phyloP scores from a whole-genome alignment of 139 green algal species.

The Pleodorina starrii region DNA sequence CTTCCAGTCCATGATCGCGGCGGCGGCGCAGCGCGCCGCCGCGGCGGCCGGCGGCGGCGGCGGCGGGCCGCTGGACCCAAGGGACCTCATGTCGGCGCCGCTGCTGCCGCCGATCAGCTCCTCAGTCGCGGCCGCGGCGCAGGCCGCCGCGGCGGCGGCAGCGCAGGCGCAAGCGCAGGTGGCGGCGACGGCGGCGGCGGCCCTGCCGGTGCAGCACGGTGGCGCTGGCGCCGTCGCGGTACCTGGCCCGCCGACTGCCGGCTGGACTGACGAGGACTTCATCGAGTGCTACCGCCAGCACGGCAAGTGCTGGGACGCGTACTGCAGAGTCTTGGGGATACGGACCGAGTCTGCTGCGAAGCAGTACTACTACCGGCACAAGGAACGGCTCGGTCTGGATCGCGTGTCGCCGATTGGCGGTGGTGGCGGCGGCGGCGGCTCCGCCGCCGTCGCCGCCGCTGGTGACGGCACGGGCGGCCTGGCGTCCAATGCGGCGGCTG shows the following conservation, averaged over 20 bases:
- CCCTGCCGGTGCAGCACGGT: too few relatives aligned
- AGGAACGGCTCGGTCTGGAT: conserved; percentile 72
- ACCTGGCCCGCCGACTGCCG: neutral
- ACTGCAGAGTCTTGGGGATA: conserved; percentile 66
- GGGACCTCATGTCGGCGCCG: neutral
- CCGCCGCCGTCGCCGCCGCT: neutral
- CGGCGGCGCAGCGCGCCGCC: neutral
- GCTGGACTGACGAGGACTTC: conserved; percentile 72
- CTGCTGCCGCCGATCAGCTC: conserved; percentile 7
- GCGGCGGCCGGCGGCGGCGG: neutral
- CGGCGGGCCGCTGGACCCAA: neutral
- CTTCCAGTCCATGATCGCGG: conserved; percentile 25
- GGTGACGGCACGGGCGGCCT: neutral
- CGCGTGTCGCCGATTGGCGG: neutral
- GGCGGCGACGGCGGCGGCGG: neutral
- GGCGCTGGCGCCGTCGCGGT: too few relatives aligned
- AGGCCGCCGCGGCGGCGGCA: neutral
- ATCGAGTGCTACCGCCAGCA: conserved; percentile 69
- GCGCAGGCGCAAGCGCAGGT: neutral
- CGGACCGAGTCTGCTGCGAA: conserved; percentile 61
- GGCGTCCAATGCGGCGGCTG: neutral
- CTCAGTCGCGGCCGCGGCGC: neutral
- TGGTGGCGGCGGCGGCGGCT: neutral
- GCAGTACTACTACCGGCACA: conserved; percentile 73
- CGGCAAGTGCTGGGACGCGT: conserved; percentile 67